phyloP scores from a whole-genome alignment of 1,139 yeast genomes.

The Magnusiomyces clavatus region DNA sequence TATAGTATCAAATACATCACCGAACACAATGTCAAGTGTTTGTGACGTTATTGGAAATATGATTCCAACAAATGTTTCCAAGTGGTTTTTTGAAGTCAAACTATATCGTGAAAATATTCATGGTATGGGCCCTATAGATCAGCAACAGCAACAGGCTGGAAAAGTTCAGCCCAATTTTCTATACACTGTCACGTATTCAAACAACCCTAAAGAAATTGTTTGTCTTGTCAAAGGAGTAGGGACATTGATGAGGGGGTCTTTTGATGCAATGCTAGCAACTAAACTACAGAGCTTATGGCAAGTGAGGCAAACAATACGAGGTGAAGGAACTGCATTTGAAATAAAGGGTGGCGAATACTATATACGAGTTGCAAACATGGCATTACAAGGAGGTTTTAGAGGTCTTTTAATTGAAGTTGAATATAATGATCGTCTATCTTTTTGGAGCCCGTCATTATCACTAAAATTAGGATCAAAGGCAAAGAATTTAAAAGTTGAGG shows the following conservation, averaged over 20 bases:
- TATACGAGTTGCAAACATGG: slow-evolving; percentile 58
- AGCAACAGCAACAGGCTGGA: slow-evolving; percentile 6
- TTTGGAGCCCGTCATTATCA: slow-evolving; percentile 3
- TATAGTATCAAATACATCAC: slow-evolving; percentile 49
- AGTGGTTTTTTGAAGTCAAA: slow-evolving; percentile 59
- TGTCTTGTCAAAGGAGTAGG: slow-evolving; percentile 41
- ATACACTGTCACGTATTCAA: slow-evolving; percentile 51
- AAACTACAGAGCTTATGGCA: slow-evolving; percentile 69
- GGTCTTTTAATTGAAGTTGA: slow-evolving; percentile 59
- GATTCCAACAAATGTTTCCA: slow-evolving; percentile 49
- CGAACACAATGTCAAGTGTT: slow-evolving; percentile 56
- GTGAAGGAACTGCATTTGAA: slow-evolving; percentile 61
- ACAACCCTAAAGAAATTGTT: slow-evolving; percentile 44
- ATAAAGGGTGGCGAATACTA: slow-evolving; percentile 31
- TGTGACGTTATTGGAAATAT: slow-evolving; percentile 62
- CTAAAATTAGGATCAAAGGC: slow-evolving; percentile 3
- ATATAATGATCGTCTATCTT: slow-evolving; percentile 12
- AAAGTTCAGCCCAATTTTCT: slow-evolving; percentile 37
- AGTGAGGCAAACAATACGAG: slow-evolving; percentile 61
- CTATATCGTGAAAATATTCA: slow-evolving; percentile 50
- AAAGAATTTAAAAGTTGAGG: background rate
- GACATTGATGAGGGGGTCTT: slow-evolving; percentile 28
- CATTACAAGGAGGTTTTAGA: slow-evolving; percentile 65
- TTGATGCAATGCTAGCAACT: slow-evolving; percentile 32
- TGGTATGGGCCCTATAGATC: slow-evolving; percentile 3